Base-by-base conservation (phyloP, 108 stramenopile species). In the Epithemia pelagica region DNA sequence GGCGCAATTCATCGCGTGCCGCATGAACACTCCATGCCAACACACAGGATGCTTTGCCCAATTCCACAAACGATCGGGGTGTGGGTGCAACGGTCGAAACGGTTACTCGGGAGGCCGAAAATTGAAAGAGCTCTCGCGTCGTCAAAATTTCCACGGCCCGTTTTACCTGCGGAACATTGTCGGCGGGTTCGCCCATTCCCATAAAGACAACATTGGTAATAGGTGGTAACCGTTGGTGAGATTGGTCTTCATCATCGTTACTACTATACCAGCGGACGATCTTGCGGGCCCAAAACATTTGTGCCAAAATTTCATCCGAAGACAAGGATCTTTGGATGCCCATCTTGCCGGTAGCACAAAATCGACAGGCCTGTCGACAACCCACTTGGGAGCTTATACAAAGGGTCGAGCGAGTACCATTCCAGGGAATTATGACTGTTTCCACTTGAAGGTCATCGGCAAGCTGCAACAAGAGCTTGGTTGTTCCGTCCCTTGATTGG, bases 171-270 rank as follows among this genome's bases (percentile, higher is more conserved):
- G 70, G 46, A 0, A 72, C 76, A 72, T 96, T 93, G 68, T 89
- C 84, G 24, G 76, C 78, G 3, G 94, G 80, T 64, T 92, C 94
- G 32, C 92, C 95, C 88, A 94, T 91, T 25, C 95, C 95, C 95
- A 96, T 96, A 59, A 94, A 94, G 0, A 96, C 95, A 51, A 80
- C 64, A 61, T 86, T 75, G 52, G 32, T 65, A 15, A 82, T 65
- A 15, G 68, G 32, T 26, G 73, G 75, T 22, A 82, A 90, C 87
- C 5, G 90, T 28, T 56, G 68, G 15, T 61, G 58, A 64, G 32
- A 19, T 24, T 61, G 26, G 58, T 70, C 24, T 15, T 46, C 37
- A 15, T 46, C 37, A 10, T 46, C 37, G 5, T 46, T 46, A 15
- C 5, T 5, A 5, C 10, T 5, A 46, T 10, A 46, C 37, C 37